Evolutionary conservation across 192 early-diverging fungal genomes (phyloP).

Genomic region (Backusella sp.): DNA sequence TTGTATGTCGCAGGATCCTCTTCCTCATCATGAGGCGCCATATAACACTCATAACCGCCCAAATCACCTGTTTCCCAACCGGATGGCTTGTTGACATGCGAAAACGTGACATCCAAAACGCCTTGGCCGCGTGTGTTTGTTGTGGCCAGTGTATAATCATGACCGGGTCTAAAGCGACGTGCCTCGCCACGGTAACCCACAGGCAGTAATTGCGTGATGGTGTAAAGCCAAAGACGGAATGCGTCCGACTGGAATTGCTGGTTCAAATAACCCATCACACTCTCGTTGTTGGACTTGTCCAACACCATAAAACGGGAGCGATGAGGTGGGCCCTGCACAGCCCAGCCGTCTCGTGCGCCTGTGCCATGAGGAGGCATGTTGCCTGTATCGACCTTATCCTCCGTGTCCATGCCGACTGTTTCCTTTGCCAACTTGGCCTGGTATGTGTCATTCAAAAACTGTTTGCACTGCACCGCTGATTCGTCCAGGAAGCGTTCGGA

Average conservation of each 20-base stretch:
- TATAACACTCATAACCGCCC: conserved; percentile 80
- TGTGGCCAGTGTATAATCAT: conserved; percentile 80
- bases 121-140: conserved; percentile 43
- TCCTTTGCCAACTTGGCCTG: conserved; percentile 37
- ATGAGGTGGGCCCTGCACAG: conserved; percentile 60
- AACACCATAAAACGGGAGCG: conserved; percentile 62
- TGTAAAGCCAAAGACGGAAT: conserved; percentile 60
- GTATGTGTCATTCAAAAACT: conserved; percentile 54
- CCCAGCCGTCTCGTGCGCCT: conserved; percentile 57
- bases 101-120: conserved; percentile 67
- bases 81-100: conserved; percentile 42
- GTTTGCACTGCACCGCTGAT: conserved; percentile 61
- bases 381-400: conserved; percentile 40
- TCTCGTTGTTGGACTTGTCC: conserved; percentile 20
- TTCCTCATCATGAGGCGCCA: conserved; percentile 63
- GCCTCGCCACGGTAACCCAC: conserved; percentile 47
- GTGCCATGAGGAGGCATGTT: conserved; percentile 58
- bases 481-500: conserved; percentile 65
- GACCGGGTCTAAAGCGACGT: conserved; percentile 75
- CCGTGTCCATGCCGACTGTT: conserved; percentile 42
- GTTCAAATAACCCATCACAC: conserved; percentile 34
- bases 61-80: conserved; percentile 61
- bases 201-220: conserved; percentile 52
- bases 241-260: conserved; percentile 41
- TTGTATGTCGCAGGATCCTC: conserved; percentile 74